Conservation (phyloP, 106 monocot species). For the Apostasia ramifera region DNA sequence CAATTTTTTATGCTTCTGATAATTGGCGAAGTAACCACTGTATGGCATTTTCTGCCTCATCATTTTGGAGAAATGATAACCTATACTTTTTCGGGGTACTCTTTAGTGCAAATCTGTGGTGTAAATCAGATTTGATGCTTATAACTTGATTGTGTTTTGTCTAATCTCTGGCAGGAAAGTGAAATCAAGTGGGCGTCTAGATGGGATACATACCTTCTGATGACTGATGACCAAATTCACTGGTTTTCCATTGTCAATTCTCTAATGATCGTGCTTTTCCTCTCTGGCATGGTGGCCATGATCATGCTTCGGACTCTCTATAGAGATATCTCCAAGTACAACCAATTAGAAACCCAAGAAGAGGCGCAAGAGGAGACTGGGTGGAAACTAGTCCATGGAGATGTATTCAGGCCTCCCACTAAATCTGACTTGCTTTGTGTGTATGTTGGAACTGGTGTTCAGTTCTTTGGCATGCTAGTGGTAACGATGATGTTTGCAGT, state of each 20-base stretch:
- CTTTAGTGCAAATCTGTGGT: too few species aligned
- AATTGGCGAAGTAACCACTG: neutral
- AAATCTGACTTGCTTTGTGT: conserved; percentile 90
- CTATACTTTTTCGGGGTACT: too few species aligned
- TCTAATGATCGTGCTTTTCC: conserved; percentile 95
- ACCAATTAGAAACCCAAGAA: conserved; percentile 95
- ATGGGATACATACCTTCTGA: conserved; percentile 91
- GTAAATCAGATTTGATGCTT: neutral
- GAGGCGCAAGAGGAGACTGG: conserved; percentile 98
- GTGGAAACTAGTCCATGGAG: conserved; percentile 97
- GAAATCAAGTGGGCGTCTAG: conserved; percentile 95
- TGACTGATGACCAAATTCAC: conserved; percentile 95
- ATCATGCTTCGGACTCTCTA: conserved; percentile 93
- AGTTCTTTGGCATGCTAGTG: conserved; percentile 92
- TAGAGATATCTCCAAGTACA: conserved; percentile 93
- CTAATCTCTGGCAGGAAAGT: conserved; percentile 50
- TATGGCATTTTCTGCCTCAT: neutral
- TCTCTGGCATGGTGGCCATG: conserved; percentile 98
- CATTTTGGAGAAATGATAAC: neutral
- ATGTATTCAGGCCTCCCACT: conserved; percentile 80
- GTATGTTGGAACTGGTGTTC: conserved; percentile 91
- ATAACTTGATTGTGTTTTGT: neutral
- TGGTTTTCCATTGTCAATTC: conserved; percentile 99
- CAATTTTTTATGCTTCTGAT: neutral
- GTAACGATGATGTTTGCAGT: conserved; percentile 93